Evolutionary conservation across 129 eudicot species (phyloP).

Genomic region (Cynara cardunculus): DNA sequence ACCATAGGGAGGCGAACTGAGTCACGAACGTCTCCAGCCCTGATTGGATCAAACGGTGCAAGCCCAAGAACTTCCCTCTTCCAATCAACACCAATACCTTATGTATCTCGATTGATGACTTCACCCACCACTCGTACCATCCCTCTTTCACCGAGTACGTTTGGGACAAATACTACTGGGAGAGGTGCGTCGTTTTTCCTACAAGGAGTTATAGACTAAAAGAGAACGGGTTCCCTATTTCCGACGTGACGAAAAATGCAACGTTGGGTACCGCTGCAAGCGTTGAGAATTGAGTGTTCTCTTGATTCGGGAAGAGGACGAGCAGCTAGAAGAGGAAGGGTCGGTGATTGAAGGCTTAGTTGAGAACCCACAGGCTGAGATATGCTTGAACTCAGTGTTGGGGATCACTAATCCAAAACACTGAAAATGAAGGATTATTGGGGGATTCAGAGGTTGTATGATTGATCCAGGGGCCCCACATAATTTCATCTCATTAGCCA

Average conservation of each 20-base stretch:
- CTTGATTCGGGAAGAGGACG: not conserved
- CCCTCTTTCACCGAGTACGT: not conserved
- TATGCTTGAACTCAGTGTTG: not conserved
- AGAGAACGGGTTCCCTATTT: conserved; percentile 2
- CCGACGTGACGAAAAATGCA: conserved; percentile 9
- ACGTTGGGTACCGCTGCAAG: not conserved
- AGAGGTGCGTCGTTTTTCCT: not conserved
- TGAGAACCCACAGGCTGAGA: not conserved
- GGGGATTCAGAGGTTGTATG: not conserved
- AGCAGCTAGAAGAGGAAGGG: not conserved
- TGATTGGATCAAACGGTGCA: not conserved
- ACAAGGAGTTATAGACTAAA: not conserved
- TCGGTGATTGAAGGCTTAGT: not conserved
- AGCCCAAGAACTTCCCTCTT: not conserved
- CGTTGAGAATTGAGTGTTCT: not conserved
- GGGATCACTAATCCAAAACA: not conserved
- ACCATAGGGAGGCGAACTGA: not conserved
- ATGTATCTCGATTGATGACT: not conserved
- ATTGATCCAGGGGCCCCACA: not conserved
- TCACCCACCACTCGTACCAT: not conserved
- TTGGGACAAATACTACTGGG: not conserved
- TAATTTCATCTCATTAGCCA: not conserved
- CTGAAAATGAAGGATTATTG: not conserved
- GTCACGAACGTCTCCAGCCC: not conserved
- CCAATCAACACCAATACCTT: not conserved